Evolutionary conservation across 495 filamentous ascomycete species (phyloP).

Genomic region (Jackrogersella multiformis): DNA sequence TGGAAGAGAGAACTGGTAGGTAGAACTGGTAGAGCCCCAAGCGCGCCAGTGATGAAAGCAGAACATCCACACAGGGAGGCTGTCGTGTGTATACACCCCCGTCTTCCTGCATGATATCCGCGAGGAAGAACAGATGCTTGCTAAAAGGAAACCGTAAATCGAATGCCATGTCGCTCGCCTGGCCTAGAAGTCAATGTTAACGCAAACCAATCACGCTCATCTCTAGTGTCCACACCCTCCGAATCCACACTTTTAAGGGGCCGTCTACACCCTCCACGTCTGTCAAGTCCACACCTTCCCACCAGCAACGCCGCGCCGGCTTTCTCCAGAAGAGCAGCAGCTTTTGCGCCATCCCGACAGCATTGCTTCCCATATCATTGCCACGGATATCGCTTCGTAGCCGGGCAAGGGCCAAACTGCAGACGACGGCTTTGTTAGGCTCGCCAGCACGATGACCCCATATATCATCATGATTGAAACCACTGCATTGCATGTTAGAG

Average conservation of each 20-base stretch:
- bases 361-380: constrained; percentile 76
- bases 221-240: constrained; percentile 97
- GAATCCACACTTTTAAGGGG: constrained; percentile 95
- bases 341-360: constrained; percentile 98
- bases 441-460: constrained; percentile 98
- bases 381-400: constrained; percentile 90
- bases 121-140: constrained; percentile 25
- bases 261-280: constrained; percentile 91
- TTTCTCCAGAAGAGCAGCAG: constrained; percentile 98
- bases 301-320: constrained; percentile 96
- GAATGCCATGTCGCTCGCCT: constrained; percentile 42
- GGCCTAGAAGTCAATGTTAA: constrained; percentile 50
- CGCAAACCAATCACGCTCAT: constrained; percentile 96
- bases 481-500: constrained; percentile 61
- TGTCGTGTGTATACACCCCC: constrained; percentile 22
- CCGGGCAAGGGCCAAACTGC: constrained; percentile 90
- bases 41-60: constrained; percentile 19
- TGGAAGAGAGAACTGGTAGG: constrained; percentile 2
- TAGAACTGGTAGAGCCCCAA: no score
- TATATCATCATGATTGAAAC: constrained; percentile 92
- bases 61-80: constrained; percentile 22
- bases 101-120: constrained; percentile 22
- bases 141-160: constrained; percentile 29
- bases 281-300: constrained; percentile 95
- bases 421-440: constrained; percentile 97